Evolutionary conservation across 768 basidiomycete genomes (phyloP), one percentile per base, ranked within the genome.

Genomic region (Lentinula lateritia): DNA sequence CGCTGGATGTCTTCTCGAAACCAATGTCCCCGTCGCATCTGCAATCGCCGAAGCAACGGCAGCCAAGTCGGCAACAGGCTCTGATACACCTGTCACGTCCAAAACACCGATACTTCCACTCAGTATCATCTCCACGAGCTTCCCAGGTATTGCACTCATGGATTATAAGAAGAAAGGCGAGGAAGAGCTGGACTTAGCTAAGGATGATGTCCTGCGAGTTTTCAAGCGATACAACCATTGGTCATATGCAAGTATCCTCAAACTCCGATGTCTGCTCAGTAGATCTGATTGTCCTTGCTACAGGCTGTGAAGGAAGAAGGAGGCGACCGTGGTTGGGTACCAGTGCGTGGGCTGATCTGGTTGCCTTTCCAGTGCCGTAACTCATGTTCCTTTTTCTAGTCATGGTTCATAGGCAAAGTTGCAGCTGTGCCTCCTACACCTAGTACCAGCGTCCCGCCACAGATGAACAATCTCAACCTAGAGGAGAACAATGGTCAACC

Each of bases 151-250:
- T 61, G 95, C 94, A 0, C 75, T 98, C 68, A 98, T 95, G 95
- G 94, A 98, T 67, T 98, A 97, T 73, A 86, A 85, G 74, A 91
- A 91, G 75, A 92, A 94, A 68, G 95, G 94, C 1, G 90, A 92
- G 4, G 95, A 97, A 66, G 96, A 98, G 74, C 76, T 98, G 62
- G 88, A 92, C 66, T 76, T 98, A 45, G 83, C 81, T 54, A 97
- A 96, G 71, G 95, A 95, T 66, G 93, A 98, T 70, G 76, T 84
- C 20, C 69, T 99, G 64, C 80, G 93, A 65, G 95, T 99, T 45
- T 97, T 98, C 77, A 98, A 98, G 79, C 84, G 95, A 65, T 98
- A 98, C 72, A 97, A 96, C 63, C 95, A 98, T 74, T 98, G 95
- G 94, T 93, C 91, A 73, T 95, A 94, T 75, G 91, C 92, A 70